A percentile compares a stretch with the other conserved stretches of the same genome.
These are phyloP conservation scores for Apiospora arundinis DNA, from an alignment of 2,329 filamentous ascomycete species.

Conservation along the genomic window DNA sequence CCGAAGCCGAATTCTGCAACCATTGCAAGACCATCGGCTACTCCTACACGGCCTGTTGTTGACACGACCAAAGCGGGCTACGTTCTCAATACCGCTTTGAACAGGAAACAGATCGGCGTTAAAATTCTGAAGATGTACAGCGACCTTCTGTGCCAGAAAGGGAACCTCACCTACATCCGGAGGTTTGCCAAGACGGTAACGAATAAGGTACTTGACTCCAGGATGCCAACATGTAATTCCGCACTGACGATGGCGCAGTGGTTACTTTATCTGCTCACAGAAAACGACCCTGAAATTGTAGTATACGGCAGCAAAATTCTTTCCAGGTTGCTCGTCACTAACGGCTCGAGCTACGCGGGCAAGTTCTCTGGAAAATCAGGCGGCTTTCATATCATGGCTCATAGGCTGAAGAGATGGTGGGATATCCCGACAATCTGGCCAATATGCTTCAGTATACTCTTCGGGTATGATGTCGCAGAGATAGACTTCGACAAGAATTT, in stretches of 20 bases:
- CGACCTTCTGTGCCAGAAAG: constrained; percentile 76
- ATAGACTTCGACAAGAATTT: constrained; percentile 77
- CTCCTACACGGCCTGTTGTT: constrained; percentile 39
- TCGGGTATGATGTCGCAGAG: constrained; percentile 79
- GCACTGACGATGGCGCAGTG: constrained; percentile 63
- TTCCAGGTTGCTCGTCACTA: constrained; percentile 80
- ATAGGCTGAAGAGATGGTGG: constrained; percentile 88
- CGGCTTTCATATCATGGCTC: constrained; percentile 85
- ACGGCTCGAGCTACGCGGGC: constrained; percentile 80
- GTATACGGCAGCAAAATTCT: constrained; percentile 83
- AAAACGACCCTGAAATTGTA: constrained; percentile 84
- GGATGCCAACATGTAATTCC: constrained; percentile 32
- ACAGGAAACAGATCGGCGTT: constrained; percentile 75
- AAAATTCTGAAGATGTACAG: constrained; percentile 80
- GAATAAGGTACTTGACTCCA: constrained; percentile 72
- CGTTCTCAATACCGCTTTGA: constrained; percentile 48
- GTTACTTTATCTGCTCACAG: constrained; percentile 88
- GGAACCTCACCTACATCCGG: constrained; percentile 71
- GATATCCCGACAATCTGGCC: constrained; percentile 84
- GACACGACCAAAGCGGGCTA: constrained; percentile 43
- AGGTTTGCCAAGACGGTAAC: constrained; percentile 95
- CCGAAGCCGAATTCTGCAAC: constrained; percentile 50
- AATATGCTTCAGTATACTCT: constrained; percentile 86
- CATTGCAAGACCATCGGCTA: constrained; percentile 29
- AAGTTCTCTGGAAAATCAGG: constrained; percentile 86